A percentile compares a stretch with the other conserved stretches of the same genome.
phyloP scores from a whole-genome alignment of 2,329 filamentous ascomycete genomes.

The Cadophora gregata region DNA sequence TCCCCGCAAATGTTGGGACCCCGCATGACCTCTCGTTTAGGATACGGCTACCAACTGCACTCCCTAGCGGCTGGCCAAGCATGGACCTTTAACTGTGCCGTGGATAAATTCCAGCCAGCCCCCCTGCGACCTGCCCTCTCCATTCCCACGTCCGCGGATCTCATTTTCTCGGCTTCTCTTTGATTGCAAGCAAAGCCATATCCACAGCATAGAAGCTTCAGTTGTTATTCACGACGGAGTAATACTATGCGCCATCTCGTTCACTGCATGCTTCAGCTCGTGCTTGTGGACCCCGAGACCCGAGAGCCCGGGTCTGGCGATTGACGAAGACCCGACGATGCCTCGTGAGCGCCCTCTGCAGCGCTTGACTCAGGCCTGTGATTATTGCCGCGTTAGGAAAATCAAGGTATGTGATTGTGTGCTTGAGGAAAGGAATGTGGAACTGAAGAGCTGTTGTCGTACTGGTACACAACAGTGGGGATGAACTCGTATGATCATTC shows the following conservation, averaged over 20 bases:
- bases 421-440: background rate
- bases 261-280: background rate
- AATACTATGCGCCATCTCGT: background rate
- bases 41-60: background rate
- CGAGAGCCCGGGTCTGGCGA: background rate
- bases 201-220: background rate
- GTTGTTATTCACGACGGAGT: background rate
- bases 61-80: background rate
- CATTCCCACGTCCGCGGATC: background rate
- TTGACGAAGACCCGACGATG: background rate
- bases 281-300: background rate
- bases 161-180: no score
- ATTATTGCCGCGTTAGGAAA: slow-evolving; percentile 16
- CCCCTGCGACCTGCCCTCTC: background rate
- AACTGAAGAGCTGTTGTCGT: no score
- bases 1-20: background rate
- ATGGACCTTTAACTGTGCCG: background rate
- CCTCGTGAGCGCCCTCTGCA: background rate
- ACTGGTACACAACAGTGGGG: no score
- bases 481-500: no score
- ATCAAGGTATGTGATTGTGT: slow-evolving; percentile 13
- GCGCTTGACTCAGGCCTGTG: slow-evolving; percentile 16
- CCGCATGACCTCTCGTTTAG: background rate
- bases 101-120: slow-evolving; percentile 2
- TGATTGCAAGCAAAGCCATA: background rate